Base-by-base conservation (phyloP, 2,329 filamentous ascomycete species). In the Ceratocystis variospora region DNA sequence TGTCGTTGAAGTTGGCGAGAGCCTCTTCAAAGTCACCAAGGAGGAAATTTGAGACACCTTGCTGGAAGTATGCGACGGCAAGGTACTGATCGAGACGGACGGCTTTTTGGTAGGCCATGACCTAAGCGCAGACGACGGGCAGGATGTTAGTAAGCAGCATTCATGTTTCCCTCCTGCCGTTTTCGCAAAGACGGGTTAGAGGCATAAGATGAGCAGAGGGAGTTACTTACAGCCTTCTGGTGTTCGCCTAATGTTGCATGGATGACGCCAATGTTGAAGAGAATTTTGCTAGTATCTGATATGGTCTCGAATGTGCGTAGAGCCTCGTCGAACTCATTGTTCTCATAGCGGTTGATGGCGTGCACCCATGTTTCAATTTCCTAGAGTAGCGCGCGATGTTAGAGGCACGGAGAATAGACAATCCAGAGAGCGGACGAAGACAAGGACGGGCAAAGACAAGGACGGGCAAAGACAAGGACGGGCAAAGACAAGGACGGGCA, bases 361-460 rank as follows among this genome's bases (percentile, higher is more conserved):
- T 87, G 81, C 71, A 97, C 94, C 94, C 94, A 99, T 62, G 90
- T 96, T 79, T 97, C 93, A 77, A 99, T 99, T 88, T 99, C 94
- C 92, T 96, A 70, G 68, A 15, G 44, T 7, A 12, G 41, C 62
- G 25, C 8, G 2, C 17, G 2, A n/a, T 64, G 59, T 64, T 64
- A 63, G 64, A 22, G 37, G 28, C 28, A 25, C 28, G n/a, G 19
- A 5, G 7, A 33, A 25, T 15, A 25, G 5, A 31, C 3, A 4
- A 15, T 7, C 25, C 5, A 6, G 25, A 12, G 31, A 15, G 53
- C 22, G 53, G 46, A 12, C 28, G 15, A 22, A 19, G n/a, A 41
- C 12, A 37, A 7, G 41, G 44, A 10, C 5, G 19, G 37, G 48
- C 46, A 10, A 31, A 55, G 41, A 19, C 22, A 19, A 1, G 8